Evolutionary conservation across 768 basidiomycete species (phyloP).

Genomic region (Auriscalpium orientale): DNA sequence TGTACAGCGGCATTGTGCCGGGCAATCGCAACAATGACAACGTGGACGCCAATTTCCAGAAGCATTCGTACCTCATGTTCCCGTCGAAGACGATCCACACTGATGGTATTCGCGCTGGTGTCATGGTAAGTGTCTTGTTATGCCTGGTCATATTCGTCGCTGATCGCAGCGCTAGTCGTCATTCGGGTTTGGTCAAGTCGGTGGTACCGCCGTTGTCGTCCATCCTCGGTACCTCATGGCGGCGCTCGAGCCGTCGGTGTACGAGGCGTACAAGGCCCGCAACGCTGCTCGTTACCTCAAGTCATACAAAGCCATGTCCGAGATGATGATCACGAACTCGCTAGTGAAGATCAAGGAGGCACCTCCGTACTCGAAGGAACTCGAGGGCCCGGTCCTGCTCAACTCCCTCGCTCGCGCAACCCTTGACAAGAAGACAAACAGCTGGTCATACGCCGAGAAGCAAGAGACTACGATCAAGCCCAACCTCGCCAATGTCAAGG

Average conservation of each 20-base stretch:
- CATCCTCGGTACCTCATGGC: conserved; percentile 91
- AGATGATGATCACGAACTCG: conserved; percentile 91
- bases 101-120: conserved; percentile 81
- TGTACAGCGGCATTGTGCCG: conserved; percentile 81
- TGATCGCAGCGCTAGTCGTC: conserved; percentile 53
- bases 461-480: conserved; percentile 41
- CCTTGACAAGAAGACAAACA: conserved; percentile 77
- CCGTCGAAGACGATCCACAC: conserved; percentile 95
- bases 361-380: conserved; percentile 80
- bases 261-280: conserved; percentile 67
- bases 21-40: conserved; percentile 97
- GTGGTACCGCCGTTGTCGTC: conserved; percentile 81
- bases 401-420: conserved; percentile 89
- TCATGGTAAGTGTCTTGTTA: conserved; percentile 53
- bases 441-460: conserved; percentile 71
- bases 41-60: conserved; percentile 85
- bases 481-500: conserved; percentile 62
- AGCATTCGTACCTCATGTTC: conserved; percentile 90
- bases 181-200: conserved; percentile 98
- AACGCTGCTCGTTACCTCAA: conserved; percentile 59
- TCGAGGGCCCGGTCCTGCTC: conserved; percentile 80
- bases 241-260: conserved; percentile 67
- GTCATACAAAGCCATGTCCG: conserved; percentile 87
- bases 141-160: not conserved
- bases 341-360: conserved; percentile 93